Evolutionary conservation across 139 green algal species (phyloP), one percentile per base, ranked within the genome.

Genomic region (Parachlorella kessleri): DNA sequence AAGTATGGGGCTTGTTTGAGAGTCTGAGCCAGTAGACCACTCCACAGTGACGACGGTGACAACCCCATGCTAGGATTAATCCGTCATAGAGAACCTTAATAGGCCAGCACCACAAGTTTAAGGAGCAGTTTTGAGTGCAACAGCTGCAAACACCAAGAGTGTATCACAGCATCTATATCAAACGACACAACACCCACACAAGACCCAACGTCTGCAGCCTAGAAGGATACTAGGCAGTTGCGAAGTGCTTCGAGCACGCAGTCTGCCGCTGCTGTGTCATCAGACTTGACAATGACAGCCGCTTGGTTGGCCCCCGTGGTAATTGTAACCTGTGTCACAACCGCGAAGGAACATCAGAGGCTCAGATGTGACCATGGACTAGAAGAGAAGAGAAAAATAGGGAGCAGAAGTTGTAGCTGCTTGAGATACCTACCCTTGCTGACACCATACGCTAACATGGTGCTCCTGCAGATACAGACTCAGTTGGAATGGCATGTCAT

Each of bases 221-320:
- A 59, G 48, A 59, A 59, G 48, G 48, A 59, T 18, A 59, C 14
- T 18, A 59, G 48, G 48, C 48, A 59, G 48, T 18, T 59, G 48
- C 48, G 48, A 14, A 59, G 48, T 18, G 48, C 48, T 28, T 75
- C 81, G 23, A 39, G 32, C 4, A 86, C 77, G 38, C 83, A 70
- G 14, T 76, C 53, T 3, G 55, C 69, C 4, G 70, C 68, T n/a
- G 33, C 76, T 0, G 42, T 6, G 33, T 80, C 65, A 23, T 79
- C 70, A 2, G 26, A 48, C 39, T 76, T 81, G 2, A 86, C 55
- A 23, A 75, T 59, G 3, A 55, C 77, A 1, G 72, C 32, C 6
- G 76, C 81, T 33, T 41, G 70, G 4, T 37, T 21, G 23, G 68
- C 40, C 55, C 69, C 63, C 36, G 41, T 72, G 63, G 37, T 78